Percentiles rank a stretch among this genome's conserved stretches.
Conservation (phyloP, 2,329 filamentous ascomycete species). For the Botrytis medusae region DNA sequence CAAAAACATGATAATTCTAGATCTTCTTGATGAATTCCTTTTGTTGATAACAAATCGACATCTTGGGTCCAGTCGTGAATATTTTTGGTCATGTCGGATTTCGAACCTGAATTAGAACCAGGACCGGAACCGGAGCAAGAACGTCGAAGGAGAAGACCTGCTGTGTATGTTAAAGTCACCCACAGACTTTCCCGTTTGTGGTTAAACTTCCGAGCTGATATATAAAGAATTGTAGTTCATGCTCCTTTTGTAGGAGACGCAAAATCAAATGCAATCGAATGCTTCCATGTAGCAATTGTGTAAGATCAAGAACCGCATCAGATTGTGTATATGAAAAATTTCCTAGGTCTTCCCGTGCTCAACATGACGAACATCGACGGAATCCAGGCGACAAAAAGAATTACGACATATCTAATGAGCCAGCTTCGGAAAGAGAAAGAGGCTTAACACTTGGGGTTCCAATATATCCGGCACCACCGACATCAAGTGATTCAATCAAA, state of each 20-base stretch:
- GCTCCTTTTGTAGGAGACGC: constrained; percentile 56
- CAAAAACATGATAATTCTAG: neutral
- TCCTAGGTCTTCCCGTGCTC: constrained; percentile 29
- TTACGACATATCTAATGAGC: neutral
- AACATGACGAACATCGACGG: neutral
- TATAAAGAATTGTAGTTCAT: constrained; percentile 48
- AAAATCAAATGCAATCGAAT: constrained; percentile 63
- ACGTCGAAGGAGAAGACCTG: constrained; percentile 45
- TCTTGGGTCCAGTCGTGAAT: neutral
- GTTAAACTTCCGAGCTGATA: constrained; percentile 24
- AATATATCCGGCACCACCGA: neutral
- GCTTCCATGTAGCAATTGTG: constrained; percentile 58
- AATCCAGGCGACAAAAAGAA: neutral
- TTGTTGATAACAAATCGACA: neutral
- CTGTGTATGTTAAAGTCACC: constrained; percentile 43
- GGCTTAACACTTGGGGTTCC: neutral
- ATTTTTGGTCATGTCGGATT: neutral
- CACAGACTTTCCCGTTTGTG: neutral
- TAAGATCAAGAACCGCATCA: constrained; percentile 51
- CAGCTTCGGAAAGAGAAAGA: neutral
- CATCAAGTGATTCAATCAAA: neutral
- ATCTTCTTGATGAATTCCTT: neutral
- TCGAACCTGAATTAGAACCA: constrained; percentile 34
- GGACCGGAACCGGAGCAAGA: constrained; percentile 35
- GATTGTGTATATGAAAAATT: constrained; percentile 52